These are phyloP conservation scores for Phytophthora melonis DNA, from an alignment of 352 stramenopile genomes.

Conservation along the genomic window DNA sequence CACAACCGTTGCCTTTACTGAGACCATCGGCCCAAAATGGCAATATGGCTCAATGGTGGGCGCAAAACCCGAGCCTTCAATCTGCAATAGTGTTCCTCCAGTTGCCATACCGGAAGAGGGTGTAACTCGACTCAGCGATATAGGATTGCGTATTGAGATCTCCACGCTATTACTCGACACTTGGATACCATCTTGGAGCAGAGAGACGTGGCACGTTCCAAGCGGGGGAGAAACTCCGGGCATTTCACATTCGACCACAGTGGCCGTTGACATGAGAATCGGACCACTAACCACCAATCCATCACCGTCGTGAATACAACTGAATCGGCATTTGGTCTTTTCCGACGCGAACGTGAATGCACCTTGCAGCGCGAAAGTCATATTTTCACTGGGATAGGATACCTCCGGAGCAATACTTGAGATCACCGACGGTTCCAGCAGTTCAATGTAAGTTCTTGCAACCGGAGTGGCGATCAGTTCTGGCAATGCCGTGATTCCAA, in stretches of 20 bases:
- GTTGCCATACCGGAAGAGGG: conserved; percentile 27
- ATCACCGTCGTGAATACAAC: conserved; percentile 14
- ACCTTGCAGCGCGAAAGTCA: conserved; percentile 42
- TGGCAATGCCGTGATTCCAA: conserved; percentile 26
- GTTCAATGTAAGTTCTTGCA: conserved; percentile 25
- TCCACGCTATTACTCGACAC: conserved; percentile 39
- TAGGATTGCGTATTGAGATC: conserved; percentile 16
- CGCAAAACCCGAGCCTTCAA: conserved; percentile 46
- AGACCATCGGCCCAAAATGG: conserved; percentile 39
- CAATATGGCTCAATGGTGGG: conserved; percentile 28
- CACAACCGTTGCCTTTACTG: conserved; percentile 17
- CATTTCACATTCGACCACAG: conserved; percentile 41
- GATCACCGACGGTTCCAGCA: conserved; percentile 40
- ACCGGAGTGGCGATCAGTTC: conserved; percentile 1
- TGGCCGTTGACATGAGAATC: conserved; percentile 22
- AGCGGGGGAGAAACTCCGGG: not conserved
- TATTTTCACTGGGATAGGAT: conserved; percentile 11
- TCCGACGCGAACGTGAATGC: conserved; percentile 38
- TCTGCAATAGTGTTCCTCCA: conserved; percentile 42
- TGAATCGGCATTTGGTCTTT: conserved; percentile 33
- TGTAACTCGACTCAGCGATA: conserved; percentile 29
- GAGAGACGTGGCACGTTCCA: conserved; percentile 33
- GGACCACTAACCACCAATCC: conserved; percentile 8
- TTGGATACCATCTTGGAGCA: conserved; percentile 32
- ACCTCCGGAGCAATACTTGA: conserved; percentile 21